These are phyloP conservation scores for Elymus sibiricus DNA, from an alignment of 176 grass and related monocot species.

Conservation along the genomic window DNA sequence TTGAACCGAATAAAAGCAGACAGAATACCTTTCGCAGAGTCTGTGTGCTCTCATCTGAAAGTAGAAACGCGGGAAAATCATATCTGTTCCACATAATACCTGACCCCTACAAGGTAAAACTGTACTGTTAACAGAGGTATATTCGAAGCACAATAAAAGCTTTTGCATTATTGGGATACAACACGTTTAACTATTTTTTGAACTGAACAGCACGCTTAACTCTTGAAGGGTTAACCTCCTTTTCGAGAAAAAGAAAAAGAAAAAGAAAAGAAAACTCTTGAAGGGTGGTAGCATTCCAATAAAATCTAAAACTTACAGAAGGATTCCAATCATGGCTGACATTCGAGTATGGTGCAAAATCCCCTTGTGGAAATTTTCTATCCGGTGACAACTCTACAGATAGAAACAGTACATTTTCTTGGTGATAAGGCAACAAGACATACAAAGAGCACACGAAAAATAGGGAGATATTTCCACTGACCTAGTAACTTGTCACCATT, in stretches of 20 bases:
- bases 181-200: background rate
- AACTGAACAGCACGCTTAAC: too few relatives aligned
- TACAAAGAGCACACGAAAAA: slow-evolving; percentile 6
- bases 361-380: slow-evolving; percentile 93
- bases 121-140: slow-evolving; percentile 15
- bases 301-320: slow-evolving; percentile 70
- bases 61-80: slow-evolving; percentile 93
- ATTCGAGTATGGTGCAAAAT: slow-evolving; percentile 87
- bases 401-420: slow-evolving; percentile 20
- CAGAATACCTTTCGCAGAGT: slow-evolving; percentile 66
- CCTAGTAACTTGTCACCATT: slow-evolving; percentile 54
- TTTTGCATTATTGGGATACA: background rate
- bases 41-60: slow-evolving; percentile 53
- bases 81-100: slow-evolving; percentile 88
- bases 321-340: slow-evolving; percentile 90
- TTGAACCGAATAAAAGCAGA: background rate
- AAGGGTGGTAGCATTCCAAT: slow-evolving; percentile 14
- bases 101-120: slow-evolving; percentile 75
- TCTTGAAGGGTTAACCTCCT: too few relatives aligned
- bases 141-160: slow-evolving; percentile 8
- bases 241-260: too few relatives aligned
- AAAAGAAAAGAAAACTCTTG: background rate
- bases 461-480: slow-evolving; percentile 16
- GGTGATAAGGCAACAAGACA: background rate
- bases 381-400: slow-evolving; percentile 76